Conservation (phyloP, 1,139 yeast species). For the Candida tropicalis region DNA sequence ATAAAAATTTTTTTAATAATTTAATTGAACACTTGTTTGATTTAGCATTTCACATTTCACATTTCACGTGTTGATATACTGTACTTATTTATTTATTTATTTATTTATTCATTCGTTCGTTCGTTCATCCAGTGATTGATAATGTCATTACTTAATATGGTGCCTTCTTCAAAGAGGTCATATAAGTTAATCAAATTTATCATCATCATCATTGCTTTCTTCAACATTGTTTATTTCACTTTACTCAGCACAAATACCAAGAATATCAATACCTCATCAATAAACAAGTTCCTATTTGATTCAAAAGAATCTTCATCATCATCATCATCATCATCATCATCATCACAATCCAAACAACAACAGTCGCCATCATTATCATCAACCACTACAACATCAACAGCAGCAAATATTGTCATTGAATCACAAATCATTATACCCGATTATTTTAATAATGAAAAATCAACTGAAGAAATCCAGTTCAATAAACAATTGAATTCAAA, state of each 20-base stretch:
- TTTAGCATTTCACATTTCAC: no score
- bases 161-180: constrained; percentile 1
- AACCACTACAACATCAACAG: background rate
- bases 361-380: no score
- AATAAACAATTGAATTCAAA: constrained; percentile 2
- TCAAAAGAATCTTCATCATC: background rate
- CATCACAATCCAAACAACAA: background rate
- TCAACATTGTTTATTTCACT: background rate
- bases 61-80: no score
- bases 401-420: background rate
- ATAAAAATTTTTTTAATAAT: no score
- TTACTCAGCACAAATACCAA: no score
- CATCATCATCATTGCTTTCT: background rate
- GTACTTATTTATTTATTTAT: no score
- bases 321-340: background rate
- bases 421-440: background rate
- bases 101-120: no score
- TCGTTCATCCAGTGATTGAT: no score
- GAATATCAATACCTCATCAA: no score
- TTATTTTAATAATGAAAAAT: constrained; percentile 19
- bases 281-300: background rate
- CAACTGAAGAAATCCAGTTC: constrained; percentile 18
- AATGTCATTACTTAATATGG: background rate
- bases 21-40: no score
- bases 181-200: background rate